Percentiles rank a stretch among this genome's conserved stretches.
These are phyloP conservation scores for Stephania yunnanensis DNA, from an alignment of 164 flowering plant species.

Conservation along the genomic window DNA sequence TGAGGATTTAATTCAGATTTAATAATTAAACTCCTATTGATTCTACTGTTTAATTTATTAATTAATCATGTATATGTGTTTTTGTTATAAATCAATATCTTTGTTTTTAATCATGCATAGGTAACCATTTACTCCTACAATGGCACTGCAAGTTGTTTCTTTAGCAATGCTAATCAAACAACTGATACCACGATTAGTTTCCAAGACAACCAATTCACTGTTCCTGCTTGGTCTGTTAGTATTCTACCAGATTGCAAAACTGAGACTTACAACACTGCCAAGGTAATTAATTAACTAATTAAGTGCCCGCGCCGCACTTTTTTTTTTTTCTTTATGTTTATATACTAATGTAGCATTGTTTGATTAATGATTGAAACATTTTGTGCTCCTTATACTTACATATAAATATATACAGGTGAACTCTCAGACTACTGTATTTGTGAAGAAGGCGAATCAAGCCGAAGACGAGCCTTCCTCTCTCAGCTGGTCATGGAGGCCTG, in stretches of 20 bases:
- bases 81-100: neutral
- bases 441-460: conserved; percentile 6
- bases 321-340: neutral
- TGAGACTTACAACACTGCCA: conserved; percentile 56
- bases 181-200: conserved; percentile 29
- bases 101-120: neutral
- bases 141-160: conserved; percentile 39
- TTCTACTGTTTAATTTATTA: too few relatives aligned
- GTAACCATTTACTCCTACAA: neutral
- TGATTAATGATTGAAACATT: neutral
- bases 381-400: neutral
- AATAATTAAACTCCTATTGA: neutral
- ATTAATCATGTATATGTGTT: neutral
- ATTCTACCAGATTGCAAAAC: conserved; percentile 51
- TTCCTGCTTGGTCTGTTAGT: conserved; percentile 87
- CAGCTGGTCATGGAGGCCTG: conserved; percentile 11
- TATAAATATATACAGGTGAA: conserved; percentile 21
- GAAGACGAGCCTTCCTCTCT: conserved; percentile 6
- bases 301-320: neutral
- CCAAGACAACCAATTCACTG: conserved; percentile 21
- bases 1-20: neutral
- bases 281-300: conserved; percentile 42
- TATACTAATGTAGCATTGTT: neutral
- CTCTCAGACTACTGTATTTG: conserved; percentile 10
- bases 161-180: conserved; percentile 31